phyloP scores from a whole-genome alignment of 805 yeast genomes.

The Cyberlindnera lachancei region DNA sequence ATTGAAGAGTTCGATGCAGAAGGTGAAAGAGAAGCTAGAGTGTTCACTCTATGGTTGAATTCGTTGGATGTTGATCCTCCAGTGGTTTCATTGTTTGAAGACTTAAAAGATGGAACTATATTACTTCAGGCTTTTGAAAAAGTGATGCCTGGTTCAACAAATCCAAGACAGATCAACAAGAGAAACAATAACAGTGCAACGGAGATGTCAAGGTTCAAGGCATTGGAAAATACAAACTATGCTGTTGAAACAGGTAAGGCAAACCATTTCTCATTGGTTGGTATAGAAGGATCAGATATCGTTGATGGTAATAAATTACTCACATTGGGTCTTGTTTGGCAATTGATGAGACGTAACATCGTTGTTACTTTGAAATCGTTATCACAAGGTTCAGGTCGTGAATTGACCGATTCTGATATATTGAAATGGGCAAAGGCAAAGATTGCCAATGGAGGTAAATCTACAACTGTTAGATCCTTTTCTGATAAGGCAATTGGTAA shows the following conservation, averaged over 20 bases:
- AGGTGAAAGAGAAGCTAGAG: slow-evolving; percentile 99
- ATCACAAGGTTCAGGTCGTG: slow-evolving; percentile 59
- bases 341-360: slow-evolving; percentile 94
- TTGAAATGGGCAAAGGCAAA: slow-evolving; percentile 90
- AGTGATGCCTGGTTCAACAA: slow-evolving; percentile 89
- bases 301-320: slow-evolving; percentile 86
- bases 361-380: slow-evolving; percentile 71
- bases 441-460: slow-evolving; percentile 79
- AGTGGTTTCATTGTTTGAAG: slow-evolving; percentile 85
- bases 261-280: slow-evolving; percentile 87
- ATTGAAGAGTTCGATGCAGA: slow-evolving; percentile 98
- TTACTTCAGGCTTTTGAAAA: slow-evolving; percentile 91
- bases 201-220: slow-evolving; percentile 86
- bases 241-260: slow-evolving; percentile 96
- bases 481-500: slow-evolving; percentile 69
- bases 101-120: slow-evolving; percentile 85
- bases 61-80: slow-evolving; percentile 95
- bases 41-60: slow-evolving; percentile 94
- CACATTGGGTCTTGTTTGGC: slow-evolving; percentile 95
- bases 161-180: slow-evolving; percentile 73
- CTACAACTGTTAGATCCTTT: slow-evolving; percentile 69
- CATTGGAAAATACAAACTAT: slow-evolving; percentile 94
- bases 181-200: slow-evolving; percentile 66
- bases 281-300: slow-evolving; percentile 97
- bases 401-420: slow-evolving; percentile 77